Conservation (phyloP, 2,329 filamentous ascomycete species). For the Ophiostoma ulmi region DNA sequence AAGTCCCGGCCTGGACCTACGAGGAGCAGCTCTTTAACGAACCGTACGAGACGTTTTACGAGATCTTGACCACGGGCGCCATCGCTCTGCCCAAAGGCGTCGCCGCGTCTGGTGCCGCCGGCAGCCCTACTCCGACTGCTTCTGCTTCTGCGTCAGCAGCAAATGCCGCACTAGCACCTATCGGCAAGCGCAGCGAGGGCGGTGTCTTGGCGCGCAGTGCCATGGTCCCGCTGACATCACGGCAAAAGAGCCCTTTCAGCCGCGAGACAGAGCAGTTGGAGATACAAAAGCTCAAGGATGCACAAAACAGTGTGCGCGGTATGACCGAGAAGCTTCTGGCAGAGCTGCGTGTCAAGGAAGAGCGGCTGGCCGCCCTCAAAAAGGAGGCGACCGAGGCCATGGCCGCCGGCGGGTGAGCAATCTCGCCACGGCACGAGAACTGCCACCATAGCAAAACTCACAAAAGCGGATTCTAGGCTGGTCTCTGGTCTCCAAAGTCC, state of each 20-base stretch:
- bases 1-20: conserved; percentile 74
- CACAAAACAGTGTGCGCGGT: conserved; percentile 57
- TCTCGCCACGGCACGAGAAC: no score
- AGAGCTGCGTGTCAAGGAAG: conserved; percentile 61
- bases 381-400: conserved; percentile 37
- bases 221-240: conserved; percentile 64
- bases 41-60: conserved; percentile 87
- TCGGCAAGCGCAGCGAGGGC: conserved; percentile 40
- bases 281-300: conserved; percentile 57
- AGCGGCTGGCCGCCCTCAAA: conserved; percentile 56
- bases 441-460: not conserved
- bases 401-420: conserved; percentile 23
- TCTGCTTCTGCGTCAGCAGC: conserved; percentile 30
- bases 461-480: not conserved
- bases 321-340: conserved; percentile 55
- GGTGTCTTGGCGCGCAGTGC: conserved; percentile 63
- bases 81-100: conserved; percentile 42
- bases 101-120: conserved; percentile 46
- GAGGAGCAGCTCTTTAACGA: conserved; percentile 98
- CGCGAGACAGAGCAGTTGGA: conserved; percentile 62
- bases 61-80: conserved; percentile 71
- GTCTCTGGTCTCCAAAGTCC: not conserved
- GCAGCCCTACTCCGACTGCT: conserved; percentile 37
- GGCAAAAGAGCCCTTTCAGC: conserved; percentile 67
- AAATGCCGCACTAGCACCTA: conserved; percentile 37